Base-by-base conservation (phyloP, 805 yeast genomes). In the Ogataea degrootiae region DNA sequence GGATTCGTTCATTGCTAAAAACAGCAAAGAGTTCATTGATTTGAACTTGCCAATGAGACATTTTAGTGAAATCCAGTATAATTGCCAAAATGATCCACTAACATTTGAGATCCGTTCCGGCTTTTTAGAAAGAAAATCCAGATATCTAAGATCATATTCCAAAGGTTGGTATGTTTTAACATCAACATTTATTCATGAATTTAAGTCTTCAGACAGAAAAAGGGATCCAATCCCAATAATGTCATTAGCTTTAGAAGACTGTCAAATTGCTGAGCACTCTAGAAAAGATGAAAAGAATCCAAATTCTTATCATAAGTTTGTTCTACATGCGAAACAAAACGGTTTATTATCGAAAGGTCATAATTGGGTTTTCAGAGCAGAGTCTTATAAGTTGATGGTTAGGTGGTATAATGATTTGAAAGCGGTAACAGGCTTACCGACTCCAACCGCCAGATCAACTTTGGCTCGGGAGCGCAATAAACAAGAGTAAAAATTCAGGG, bases 301-400 rank as follows among this genome's bases (percentile, higher is more conserved):
- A 16, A 79, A 77, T 43, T 73, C 78, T 3, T 70, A 69, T 48
- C 82, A 82, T 63, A 90, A 90, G 68, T 94, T 92, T 67, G 87
- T 90, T 11, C 71, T 92, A 50, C 80, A 79, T 54, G 80, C 90
- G 16, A 87, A 85, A 58, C 82, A 83, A 53, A 80, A 82, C 51
- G 94, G 94, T 14, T 69, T 85, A 50, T 74, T 88, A 52, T 84
- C 82, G 51, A 76, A 88, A 59, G 87, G 89, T 39, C 97, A 91
- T 68, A 90, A 89, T 59, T 89, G 94, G 87, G 94, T 91, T n/a
- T 91, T 92, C 71, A 77, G 96, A 54, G 84, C 95, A n/a, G 94
- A 87, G 59, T 78, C 85, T 42, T 86, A 85, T 58, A 85, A 83
- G 37, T 66, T 76, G 33, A 87, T 90, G 92, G 80, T 84, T 63